Base-by-base conservation (phyloP, 257 asterid species). In the Solanum rostratum region DNA sequence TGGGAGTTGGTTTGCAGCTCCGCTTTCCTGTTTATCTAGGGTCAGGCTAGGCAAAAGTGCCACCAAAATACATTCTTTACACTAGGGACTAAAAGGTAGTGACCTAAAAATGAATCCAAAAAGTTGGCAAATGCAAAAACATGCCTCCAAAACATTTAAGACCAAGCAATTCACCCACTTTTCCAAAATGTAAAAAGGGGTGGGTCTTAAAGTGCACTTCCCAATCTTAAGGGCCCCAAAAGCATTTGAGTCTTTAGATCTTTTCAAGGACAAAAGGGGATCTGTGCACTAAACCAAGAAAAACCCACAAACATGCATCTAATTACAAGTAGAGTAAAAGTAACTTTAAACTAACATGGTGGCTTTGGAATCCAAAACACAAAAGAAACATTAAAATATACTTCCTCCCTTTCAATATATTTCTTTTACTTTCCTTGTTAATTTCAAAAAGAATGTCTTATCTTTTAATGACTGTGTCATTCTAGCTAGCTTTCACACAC, bases 181-280 rank as follows among this genome's bases (percentile, higher is more conserved):
- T 20, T 12, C 66, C 30, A 49, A 27, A 55, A 37, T 79, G 80
- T 69, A 70, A 59, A 62, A 85, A 84, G 76, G 85, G 33, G 53
- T n/a, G 60, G 59, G 76, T 86, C 87, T 65, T 65, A 88, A 90
- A 86, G 85, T 80, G 87, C 69, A 65, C 54, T 41, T 78, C 86
- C 84, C 84, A 87, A 81, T 85, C 84, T 84, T 80, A 79, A 82
- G 81, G 86, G 85, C 9, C 86, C 88, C 86, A 84, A 39, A 69
- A 62, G 41, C 79, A 84, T 59, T 78, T 49, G 39, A 37, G 83
- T 49, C 59, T 62, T 41, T 84, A 68, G 87, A 85, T 83, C 54
- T 79, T 82, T 81, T 86, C 79, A 84, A 89, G 88, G 93, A 84
- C 85, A 83, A 66, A 81, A 84, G 55, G 83, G 86, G 89, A 86